phyloP scores from a whole-genome alignment of 2,329 filamentous ascomycete genomes.

The Waltergamsia citrina region DNA sequence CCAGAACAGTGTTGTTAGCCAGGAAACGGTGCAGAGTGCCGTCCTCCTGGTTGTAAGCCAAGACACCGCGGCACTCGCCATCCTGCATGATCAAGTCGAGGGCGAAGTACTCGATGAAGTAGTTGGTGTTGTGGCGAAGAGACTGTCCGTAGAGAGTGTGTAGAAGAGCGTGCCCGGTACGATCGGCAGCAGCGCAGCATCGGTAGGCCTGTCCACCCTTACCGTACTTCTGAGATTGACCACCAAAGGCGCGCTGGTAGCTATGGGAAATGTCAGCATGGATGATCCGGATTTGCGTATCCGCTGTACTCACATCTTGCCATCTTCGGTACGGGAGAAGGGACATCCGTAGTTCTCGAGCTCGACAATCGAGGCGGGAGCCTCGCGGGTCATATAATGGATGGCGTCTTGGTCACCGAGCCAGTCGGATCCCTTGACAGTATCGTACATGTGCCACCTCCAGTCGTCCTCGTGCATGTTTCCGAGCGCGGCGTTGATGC shows the following conservation, averaged over 20 bases:
- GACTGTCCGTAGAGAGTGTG: conserved; percentile 99
- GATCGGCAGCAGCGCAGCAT: conserved; percentile 90
- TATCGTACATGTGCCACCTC: conserved; percentile 99
- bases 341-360: conserved; percentile 97
- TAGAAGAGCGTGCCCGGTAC: conserved; percentile 93
- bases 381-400: conserved; percentile 97
- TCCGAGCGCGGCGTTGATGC: conserved; percentile 80
- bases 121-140: conserved; percentile 95
- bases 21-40: conserved; percentile 96
- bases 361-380: conserved; percentile 83
- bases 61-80: conserved; percentile 89
- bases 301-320: conserved; percentile 66
- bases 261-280: conserved; percentile 28
- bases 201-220: conserved; percentile 98
- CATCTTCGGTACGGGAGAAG: conserved; percentile 92
- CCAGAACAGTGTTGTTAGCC: conserved; percentile 91
- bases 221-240: conserved; percentile 88
- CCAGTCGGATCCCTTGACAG: conserved; percentile 96
- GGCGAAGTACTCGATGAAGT: conserved; percentile 99
- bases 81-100: conserved; percentile 96
- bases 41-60: conserved; percentile 98
- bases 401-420: conserved; percentile 95
- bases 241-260: conserved; percentile 97
- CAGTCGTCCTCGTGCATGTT: conserved; percentile 99
- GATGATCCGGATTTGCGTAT: no score